Evolutionary conservation across 306 rosid species (phyloP).

Genomic region (Pyrus pyrifolia): DNA sequence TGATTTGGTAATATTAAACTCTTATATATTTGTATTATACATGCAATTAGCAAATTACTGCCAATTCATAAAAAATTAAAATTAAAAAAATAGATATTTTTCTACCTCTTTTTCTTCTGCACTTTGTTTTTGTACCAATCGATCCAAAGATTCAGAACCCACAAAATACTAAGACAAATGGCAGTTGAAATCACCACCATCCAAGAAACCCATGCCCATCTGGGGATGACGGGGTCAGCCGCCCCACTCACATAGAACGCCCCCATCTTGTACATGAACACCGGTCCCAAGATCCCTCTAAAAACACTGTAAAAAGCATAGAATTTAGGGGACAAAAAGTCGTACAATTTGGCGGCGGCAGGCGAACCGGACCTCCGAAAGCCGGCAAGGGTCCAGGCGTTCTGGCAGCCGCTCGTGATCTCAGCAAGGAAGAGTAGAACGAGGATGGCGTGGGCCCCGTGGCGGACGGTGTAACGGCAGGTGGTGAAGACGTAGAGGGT

Average conservation of each 20-base stretch:
- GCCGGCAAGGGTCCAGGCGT: conserved; percentile 33
- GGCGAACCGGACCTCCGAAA: conserved; percentile 9
- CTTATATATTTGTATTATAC: neutral
- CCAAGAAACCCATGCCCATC: conserved; percentile 56
- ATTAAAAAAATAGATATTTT: neutral
- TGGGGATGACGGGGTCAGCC: conserved; percentile 24
- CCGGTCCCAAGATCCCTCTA: conserved; percentile 39
- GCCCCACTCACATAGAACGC: conserved; percentile 21
- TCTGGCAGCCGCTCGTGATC: conserved; percentile 44
- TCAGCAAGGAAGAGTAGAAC: conserved; percentile 39
- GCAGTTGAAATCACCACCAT: conserved; percentile 35
- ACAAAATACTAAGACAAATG: conserved; percentile 25
- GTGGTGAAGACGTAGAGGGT: conserved; percentile 35
- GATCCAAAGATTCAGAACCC: conserved; percentile 35
- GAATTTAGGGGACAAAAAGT: conserved; percentile 31
- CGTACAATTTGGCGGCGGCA: conserved; percentile 23
- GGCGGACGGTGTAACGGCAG: conserved; percentile 32
- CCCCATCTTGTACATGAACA: conserved; percentile 31
- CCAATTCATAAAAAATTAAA: neutral
- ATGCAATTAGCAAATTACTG: neutral
- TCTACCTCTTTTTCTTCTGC: conserved; percentile 17
- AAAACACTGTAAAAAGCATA: conserved; percentile 27
- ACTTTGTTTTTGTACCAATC: conserved; percentile 11
- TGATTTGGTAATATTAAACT: neutral
- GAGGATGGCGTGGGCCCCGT: conserved; percentile 34